Conservation (phyloP, 371 early-diverging fungal species). For the Sporodiniella umbellata region DNA sequence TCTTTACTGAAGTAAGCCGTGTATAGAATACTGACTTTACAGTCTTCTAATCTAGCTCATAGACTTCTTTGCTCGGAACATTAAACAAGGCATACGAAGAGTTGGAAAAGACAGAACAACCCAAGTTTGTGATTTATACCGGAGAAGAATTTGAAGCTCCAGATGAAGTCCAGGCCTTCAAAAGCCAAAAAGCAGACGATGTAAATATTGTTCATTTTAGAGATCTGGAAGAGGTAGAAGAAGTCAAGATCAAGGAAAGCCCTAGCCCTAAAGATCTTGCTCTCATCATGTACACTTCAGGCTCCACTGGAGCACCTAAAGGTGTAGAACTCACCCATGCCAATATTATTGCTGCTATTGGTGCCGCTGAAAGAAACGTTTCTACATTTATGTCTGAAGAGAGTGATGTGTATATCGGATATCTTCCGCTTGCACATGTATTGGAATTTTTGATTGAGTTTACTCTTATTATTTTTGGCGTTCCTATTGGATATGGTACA, state of each 20-base stretch:
- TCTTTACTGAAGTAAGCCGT: conserved; percentile 69
- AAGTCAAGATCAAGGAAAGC: neutral
- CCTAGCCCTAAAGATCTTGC: conserved; percentile 72
- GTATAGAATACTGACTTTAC: neutral
- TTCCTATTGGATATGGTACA: conserved; percentile 80
- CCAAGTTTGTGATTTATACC: conserved; percentile 31
- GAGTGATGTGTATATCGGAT: conserved; percentile 71
- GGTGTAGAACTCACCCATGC: conserved; percentile 65
- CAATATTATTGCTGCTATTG: conserved; percentile 70
- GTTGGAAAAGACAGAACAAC: conserved; percentile 14
- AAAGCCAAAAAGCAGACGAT: conserved; percentile 10
- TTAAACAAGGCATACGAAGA: conserved; percentile 30
- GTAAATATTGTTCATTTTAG: conserved; percentile 33
- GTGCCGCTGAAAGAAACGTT: conserved; percentile 45
- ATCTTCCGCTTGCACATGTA: conserved; percentile 91
- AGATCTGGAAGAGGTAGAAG: conserved; percentile 1
- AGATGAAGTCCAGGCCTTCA: conserved; percentile 23
- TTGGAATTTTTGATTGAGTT: conserved; percentile 74
- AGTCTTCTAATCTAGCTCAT: neutral
- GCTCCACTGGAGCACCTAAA: conserved; percentile 81
- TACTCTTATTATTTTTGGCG: conserved; percentile 41
- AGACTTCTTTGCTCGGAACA: conserved; percentile 29
- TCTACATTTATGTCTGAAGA: conserved; percentile 34
- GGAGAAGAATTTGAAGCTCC: conserved; percentile 37
- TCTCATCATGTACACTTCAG: conserved; percentile 83